phyloP scores from a whole-genome alignment of 768 basidiomycete genomes.

The Tulasnella sp. region DNA sequence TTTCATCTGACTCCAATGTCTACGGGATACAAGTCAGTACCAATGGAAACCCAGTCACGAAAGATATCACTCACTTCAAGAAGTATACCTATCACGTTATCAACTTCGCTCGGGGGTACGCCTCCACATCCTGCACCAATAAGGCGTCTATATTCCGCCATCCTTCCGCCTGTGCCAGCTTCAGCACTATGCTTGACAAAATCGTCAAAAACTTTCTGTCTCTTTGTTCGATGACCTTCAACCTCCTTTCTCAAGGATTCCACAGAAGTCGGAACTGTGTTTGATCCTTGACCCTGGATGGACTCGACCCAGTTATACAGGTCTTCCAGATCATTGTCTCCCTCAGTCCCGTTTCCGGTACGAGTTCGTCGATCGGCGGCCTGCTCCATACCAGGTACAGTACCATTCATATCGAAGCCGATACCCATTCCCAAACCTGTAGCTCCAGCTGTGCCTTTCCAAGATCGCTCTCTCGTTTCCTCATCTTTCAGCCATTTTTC shows the following conservation, averaged over 20 bases:
- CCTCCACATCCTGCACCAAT: conserved; percentile 88
- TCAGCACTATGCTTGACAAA: conserved; percentile 75
- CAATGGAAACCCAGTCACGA: conserved; percentile 2
- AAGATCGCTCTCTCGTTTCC: conserved; percentile 55
- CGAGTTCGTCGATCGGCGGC: conserved; percentile 26
- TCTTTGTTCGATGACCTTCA: conserved; percentile 46
- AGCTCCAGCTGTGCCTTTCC: conserved; percentile 34
- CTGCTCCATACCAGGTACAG: not conserved
- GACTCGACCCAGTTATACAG: conserved; percentile 43
- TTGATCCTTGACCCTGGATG: conserved; percentile 33
- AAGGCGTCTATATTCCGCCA: conserved; percentile 76
- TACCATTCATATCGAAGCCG: not conserved
- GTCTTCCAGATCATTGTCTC: conserved; percentile 44
- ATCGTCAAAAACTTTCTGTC: conserved; percentile 59
- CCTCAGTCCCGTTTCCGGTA: conserved; percentile 29
- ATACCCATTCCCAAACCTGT: not conserved
- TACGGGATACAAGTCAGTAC: conserved; percentile 23
- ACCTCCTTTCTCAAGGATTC: conserved; percentile 54
- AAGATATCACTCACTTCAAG: conserved; percentile 46
- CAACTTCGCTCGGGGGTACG: conserved; percentile 73
- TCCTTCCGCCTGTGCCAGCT: conserved; percentile 77
- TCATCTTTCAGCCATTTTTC: conserved; percentile 88
- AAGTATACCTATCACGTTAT: conserved; percentile 69
- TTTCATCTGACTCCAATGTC: conserved; percentile 76
- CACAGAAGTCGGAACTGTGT: conserved; percentile 44